These are phyloP conservation scores for Candida chilensis DNA, from an alignment of 805 yeast species.

Conservation along the genomic window DNA sequence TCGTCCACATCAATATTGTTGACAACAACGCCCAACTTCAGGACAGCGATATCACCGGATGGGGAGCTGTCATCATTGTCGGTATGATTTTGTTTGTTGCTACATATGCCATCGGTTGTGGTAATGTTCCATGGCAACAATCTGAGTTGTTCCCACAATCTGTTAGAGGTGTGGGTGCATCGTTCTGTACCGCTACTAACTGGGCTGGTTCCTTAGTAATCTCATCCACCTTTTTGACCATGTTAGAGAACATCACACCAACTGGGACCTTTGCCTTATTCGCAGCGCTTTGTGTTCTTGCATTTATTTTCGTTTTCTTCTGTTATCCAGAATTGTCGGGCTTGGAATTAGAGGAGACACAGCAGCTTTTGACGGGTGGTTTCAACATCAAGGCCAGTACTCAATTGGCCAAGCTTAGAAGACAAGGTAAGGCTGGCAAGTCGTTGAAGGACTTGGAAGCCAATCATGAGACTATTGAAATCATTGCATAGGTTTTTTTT, in stretches of 20 bases:
- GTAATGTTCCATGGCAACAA: conserved; percentile 98
- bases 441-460: no score
- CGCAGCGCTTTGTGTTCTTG: conserved; percentile 69
- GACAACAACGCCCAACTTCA: conserved; percentile 34
- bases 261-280: conserved; percentile 90
- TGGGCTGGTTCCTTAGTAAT: conserved; percentile 94
- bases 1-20: conserved; percentile 52
- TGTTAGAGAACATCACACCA: conserved; percentile 89
- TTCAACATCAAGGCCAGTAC: conserved; percentile 62
- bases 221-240: conserved; percentile 87
- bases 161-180: conserved; percentile 90
- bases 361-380: conserved; percentile 70
- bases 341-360: conserved; percentile 86
- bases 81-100: conserved; percentile 86
- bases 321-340: conserved; percentile 91
- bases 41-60: conserved; percentile 41
- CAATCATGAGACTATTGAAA: no score
- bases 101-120: conserved; percentile 88
- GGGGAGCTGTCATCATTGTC: conserved; percentile 84
- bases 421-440: no score
- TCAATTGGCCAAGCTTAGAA: conserved; percentile 24
- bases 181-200: conserved; percentile 85
- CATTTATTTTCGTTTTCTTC: conserved; percentile 70
- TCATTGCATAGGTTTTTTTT: no score
- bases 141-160: conserved; percentile 90